Evolutionary conservation across 495 filamentous ascomycete genomes (phyloP).

Genomic region (Massariosphaeria phaeospora): DNA sequence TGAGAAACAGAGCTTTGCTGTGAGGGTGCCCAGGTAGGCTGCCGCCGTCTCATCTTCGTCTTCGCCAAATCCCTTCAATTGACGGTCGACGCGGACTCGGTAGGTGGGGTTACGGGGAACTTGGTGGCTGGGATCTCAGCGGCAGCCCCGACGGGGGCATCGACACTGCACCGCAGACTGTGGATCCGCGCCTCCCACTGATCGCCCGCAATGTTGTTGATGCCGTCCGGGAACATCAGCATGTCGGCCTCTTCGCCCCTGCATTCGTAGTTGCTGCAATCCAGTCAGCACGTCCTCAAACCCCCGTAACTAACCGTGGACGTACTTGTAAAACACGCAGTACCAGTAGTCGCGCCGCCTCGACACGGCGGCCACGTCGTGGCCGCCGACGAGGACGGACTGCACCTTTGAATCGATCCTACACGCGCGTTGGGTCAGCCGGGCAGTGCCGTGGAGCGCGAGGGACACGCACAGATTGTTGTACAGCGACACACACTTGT

Average conservation of each 20-base stretch:
- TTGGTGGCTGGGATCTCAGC: no score
- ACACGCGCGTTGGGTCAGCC: background rate
- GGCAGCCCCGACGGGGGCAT: no score
- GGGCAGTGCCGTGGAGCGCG: background rate
- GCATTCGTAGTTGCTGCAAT: slow-evolving; percentile 8
- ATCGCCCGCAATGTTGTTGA: slow-evolving; percentile 8
- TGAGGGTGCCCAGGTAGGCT: no score
- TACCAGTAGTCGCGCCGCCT: slow-evolving; percentile 13
- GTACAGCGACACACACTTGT: slow-evolving; percentile 5
- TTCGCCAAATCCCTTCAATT: no score
- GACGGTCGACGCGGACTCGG: no score
- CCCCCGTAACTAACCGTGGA: background rate
- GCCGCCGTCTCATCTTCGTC: no score
- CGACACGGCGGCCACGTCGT: slow-evolving; percentile 1
- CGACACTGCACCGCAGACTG: slow-evolving; percentile 2
- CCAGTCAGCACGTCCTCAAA: background rate
- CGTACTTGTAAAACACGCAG: slow-evolving; percentile 20
- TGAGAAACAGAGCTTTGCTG: no score
- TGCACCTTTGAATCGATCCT: slow-evolving; percentile 15
- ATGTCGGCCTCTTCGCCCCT: background rate
- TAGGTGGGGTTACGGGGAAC: no score
- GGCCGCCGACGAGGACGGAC: slow-evolving; percentile 15
- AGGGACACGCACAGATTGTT: slow-evolving; percentile 17
- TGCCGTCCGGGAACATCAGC: slow-evolving; percentile 12
- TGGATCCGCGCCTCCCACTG: slow-evolving; percentile 15